phyloP scores from a whole-genome alignment of 78 protist genomes.

The Dictyostelium purpureum region DNA sequence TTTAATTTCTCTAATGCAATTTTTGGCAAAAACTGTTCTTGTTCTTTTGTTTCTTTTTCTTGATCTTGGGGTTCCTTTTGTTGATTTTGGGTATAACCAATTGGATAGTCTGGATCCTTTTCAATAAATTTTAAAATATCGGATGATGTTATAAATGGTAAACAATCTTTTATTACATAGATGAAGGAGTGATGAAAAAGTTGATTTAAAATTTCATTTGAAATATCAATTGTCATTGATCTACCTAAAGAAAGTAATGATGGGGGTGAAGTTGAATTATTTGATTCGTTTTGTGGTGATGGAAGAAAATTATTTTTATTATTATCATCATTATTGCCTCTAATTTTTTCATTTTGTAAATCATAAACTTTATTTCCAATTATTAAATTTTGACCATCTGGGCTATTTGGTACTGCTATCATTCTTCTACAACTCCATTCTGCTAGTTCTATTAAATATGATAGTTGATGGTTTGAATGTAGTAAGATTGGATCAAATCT shows the following conservation, averaged over 20 bases:
- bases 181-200: constrained; percentile 47
- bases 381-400: constrained; percentile 24
- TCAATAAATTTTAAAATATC: constrained; percentile 51
- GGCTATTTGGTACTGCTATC: constrained; percentile 59
- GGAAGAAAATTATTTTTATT: not conserved
- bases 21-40: not conserved
- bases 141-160: constrained; percentile 42
- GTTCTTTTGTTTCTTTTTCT: not conserved
- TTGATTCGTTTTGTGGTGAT: not conserved
- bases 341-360: not conserved
- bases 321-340: not conserved
- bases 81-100: not conserved
- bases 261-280: not conserved
- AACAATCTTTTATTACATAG: constrained; percentile 60
- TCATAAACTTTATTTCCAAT: constrained; percentile 8
- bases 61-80: not conserved
- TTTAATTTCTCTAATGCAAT: constrained; percentile 12
- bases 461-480: constrained; percentile 50
- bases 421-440: constrained; percentile 66
- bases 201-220: constrained; percentile 41
- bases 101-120: constrained; percentile 64
- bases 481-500: constrained; percentile 19
- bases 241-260: not conserved
- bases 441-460: constrained; percentile 51
- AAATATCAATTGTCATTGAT: not conserved